Conservation (phyloP, 495 filamentous ascomycete species). For the Aspergillus taichungensis region DNA sequence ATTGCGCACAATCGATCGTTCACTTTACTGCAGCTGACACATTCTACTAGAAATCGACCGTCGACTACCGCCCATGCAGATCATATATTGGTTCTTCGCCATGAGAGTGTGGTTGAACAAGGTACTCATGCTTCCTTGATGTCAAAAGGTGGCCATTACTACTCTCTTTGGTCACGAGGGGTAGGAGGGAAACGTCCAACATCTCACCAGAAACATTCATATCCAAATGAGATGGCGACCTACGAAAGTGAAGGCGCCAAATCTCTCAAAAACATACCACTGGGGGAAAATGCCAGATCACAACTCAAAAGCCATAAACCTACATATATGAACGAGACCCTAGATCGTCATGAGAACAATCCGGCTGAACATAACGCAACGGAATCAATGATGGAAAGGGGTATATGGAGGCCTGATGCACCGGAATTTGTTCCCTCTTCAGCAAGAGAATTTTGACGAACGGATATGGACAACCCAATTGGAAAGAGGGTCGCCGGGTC, state of each 20-base stretch:
- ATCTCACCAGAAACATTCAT: conserved; percentile 11
- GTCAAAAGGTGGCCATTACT: conserved; percentile 1
- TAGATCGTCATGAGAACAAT: too few species aligned
- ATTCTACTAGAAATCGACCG: conserved; percentile 49
- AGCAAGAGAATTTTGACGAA: neutral
- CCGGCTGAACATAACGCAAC: neutral
- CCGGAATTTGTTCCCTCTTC: conserved; percentile 62
- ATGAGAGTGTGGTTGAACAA: conserved; percentile 69
- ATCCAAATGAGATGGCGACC: neutral
- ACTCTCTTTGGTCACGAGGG: conserved; percentile 11
- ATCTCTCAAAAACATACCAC: too few species aligned
- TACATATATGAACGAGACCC: too few species aligned
- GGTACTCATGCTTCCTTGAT: conserved; percentile 47
- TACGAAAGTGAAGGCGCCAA: too few species aligned
- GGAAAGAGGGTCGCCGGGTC: too few species aligned
- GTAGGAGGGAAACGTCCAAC: conserved; percentile 11
- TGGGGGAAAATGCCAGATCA: too few species aligned
- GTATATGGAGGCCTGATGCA: conserved; percentile 27
- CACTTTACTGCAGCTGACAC: conserved; percentile 33
- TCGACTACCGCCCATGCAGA: conserved; percentile 76
- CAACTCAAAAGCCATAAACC: too few species aligned
- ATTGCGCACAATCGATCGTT: conserved; percentile 17
- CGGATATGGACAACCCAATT: too few species aligned
- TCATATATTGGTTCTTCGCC: conserved; percentile 78
- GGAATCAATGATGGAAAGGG: conserved; percentile 1